phyloP scores from a whole-genome alignment of 176 grass and related monocot species.

The Aegilops speltoides region DNA sequence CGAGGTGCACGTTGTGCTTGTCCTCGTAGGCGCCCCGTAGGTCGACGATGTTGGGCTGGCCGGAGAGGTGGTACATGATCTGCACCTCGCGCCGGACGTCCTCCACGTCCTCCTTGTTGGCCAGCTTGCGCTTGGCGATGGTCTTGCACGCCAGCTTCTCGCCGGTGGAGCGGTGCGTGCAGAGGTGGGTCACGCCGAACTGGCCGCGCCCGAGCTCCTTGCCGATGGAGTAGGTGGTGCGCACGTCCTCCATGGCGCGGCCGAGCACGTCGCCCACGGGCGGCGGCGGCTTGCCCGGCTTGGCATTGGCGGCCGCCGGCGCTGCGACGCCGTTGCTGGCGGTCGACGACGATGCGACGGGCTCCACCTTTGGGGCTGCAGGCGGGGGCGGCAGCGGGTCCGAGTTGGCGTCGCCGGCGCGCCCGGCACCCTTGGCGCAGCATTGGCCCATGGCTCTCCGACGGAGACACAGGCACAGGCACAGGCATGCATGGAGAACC shows the following conservation, averaged over 20 bases:
- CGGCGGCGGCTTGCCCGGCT: not conserved
- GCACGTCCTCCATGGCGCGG: constrained; percentile 78
- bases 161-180: constrained; percentile 61
- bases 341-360: not conserved
- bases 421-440: constrained; percentile 40
- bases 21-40: constrained; percentile 79
- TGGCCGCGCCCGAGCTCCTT: constrained; percentile 90
- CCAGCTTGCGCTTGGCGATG: constrained; percentile 76
- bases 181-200: constrained; percentile 87
- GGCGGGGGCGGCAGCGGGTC: not conserved
- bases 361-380: not conserved
- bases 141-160: constrained; percentile 80
- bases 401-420: not conserved
- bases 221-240: constrained; percentile 50
- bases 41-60: constrained; percentile 63
- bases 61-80: constrained; percentile 88
- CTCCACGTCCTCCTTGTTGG: constrained; percentile 54
- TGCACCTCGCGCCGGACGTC: constrained; percentile 79
- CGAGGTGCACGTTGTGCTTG: constrained; percentile 73
- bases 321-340: not conserved
- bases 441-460: constrained; percentile 66
- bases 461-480: not conserved
- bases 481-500: constrained; percentile 23
- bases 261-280: constrained; percentile 62
- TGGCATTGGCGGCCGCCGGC: not conserved